Percentiles rank a stretch among this genome's conserved stretches.
phyloP scores from a whole-genome alignment of 306 rosid species.

The Medicago lupulina region DNA sequence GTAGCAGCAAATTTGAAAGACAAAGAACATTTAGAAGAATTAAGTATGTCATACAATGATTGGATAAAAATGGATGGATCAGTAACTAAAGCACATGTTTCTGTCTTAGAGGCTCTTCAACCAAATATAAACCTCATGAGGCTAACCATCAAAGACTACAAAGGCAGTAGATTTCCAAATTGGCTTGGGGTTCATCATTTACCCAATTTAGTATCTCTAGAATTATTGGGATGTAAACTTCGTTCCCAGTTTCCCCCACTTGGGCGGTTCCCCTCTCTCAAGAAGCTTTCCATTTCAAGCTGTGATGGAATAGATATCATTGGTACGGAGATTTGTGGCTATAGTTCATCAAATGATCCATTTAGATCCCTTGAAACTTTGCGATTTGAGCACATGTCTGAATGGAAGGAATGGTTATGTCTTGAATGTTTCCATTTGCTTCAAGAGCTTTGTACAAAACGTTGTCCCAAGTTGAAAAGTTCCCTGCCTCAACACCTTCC shows the following conservation, averaged over 20 bases:
- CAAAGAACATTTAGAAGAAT: not conserved
- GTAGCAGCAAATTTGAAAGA: not conserved
- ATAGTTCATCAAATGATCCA: not conserved
- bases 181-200: too few relatives aligned
- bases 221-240: not conserved
- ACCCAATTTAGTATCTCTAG: too few relatives aligned
- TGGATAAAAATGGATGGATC: not conserved
- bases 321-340: slow-evolving; percentile 37
- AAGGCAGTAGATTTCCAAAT: too few relatives aligned
- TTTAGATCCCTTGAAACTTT: slow-evolving; percentile 23
- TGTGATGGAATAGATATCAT: slow-evolving; percentile 30
- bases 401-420: slow-evolving; percentile 37
- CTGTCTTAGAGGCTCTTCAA: slow-evolving; percentile 15
- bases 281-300: slow-evolving; percentile 13
- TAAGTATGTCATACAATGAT: not conserved
- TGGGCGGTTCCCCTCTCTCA: slow-evolving; percentile 39
- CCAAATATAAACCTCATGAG: not conserved
- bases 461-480: slow-evolving; percentile 8
- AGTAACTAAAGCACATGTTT: too few relatives aligned
- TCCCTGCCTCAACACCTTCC: slow-evolving; percentile 3
- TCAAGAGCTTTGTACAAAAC: not conserved
- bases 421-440: slow-evolving; percentile 9
- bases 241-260: slow-evolving; percentile 30
- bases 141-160: not conserved
- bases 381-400: not conserved